Percentiles rank a stretch among this genome's conserved stretches.
phyloP scores from a whole-genome alignment of 169 alveolate species.

The Cryptosporidium viatorum region DNA sequence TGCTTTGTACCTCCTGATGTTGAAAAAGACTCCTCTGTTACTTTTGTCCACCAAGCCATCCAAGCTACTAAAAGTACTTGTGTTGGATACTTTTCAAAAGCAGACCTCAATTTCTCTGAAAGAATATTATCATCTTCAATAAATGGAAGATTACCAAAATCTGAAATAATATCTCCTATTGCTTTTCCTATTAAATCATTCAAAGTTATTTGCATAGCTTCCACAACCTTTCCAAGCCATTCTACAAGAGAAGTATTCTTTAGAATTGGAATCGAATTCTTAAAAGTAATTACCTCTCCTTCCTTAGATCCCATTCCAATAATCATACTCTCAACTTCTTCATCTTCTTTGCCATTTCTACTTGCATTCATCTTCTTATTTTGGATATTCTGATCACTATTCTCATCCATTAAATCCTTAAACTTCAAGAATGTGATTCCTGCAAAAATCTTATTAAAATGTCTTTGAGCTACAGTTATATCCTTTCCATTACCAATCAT shows the following conservation, averaged over 20 bases:
- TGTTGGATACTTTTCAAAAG: constrained; percentile 83
- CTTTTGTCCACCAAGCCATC: constrained; percentile 89
- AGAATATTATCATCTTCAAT: constrained; percentile 21
- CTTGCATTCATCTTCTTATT: constrained; percentile 83
- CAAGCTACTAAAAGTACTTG: constrained; percentile 88
- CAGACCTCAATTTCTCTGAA: constrained; percentile 30
- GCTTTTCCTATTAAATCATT: constrained; percentile 87
- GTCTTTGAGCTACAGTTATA: constrained; percentile 93
- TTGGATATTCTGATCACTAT: constrained; percentile 82
- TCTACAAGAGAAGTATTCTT: constrained; percentile 89
- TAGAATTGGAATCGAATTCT: constrained; percentile 82
- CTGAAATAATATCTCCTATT: constrained; percentile 80
- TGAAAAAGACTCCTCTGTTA: constrained; percentile 81
- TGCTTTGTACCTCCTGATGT: constrained; percentile 73
- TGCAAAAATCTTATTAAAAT: constrained; percentile 97
- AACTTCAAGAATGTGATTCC: constrained; percentile 92
- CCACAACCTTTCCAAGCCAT: constrained; percentile 90
- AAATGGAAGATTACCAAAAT: constrained; percentile 19
- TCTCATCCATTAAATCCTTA: constrained; percentile 82
- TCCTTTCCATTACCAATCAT: constrained; percentile 97
- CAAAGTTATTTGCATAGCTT: constrained; percentile 83
- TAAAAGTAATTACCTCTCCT: constrained; percentile 89
- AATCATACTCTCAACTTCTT: constrained; percentile 75
- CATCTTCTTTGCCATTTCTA: constrained; percentile 49
- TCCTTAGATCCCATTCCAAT: constrained; percentile 90